A percentile compares a stretch with the other conserved stretches of the same genome.
phyloP scores from a whole-genome alignment of 495 filamentous ascomycete species.

The Hypoxylon trugodes region DNA sequence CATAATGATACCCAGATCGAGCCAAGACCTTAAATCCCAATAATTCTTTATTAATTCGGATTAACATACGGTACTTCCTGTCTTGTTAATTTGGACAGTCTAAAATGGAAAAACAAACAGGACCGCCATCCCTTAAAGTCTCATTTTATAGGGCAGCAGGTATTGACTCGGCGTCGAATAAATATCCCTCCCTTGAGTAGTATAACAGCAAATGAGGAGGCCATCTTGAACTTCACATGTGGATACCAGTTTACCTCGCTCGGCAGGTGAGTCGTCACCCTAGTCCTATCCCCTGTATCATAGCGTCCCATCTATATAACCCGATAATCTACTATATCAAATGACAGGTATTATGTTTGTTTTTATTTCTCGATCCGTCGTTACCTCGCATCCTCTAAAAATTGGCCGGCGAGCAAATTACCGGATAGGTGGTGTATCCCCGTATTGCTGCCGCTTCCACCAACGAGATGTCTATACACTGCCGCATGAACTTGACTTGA shows the following conservation, averaged over 20 bases:
- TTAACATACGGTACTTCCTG: background rate
- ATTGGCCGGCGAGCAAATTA: background rate
- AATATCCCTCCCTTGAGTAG: conserved; percentile 1
- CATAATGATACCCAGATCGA: conserved; percentile 13
- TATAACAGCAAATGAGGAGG: background rate
- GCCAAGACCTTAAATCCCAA: too few relatives aligned
- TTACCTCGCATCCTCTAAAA: background rate
- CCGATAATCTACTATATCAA: background rate
- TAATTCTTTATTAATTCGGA: background rate
- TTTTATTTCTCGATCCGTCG: background rate
- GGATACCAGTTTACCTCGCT: conserved; percentile 15
- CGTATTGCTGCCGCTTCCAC: background rate
- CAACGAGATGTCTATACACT: background rate
- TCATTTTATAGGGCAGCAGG: background rate
- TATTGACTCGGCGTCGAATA: background rate
- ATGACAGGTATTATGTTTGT: background rate
- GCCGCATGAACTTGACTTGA: background rate
- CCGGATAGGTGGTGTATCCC: background rate
- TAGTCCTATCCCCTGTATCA: too few relatives aligned
- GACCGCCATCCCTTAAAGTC: too few relatives aligned
- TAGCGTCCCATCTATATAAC: background rate
- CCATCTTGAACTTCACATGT: background rate
- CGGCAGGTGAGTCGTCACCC: conserved; percentile 21
- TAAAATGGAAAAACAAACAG: background rate
- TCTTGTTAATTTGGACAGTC: background rate